These are phyloP conservation scores for Populus hybrid DNA, from an alignment of 441 rosid genomes.

Conservation along the genomic window DNA sequence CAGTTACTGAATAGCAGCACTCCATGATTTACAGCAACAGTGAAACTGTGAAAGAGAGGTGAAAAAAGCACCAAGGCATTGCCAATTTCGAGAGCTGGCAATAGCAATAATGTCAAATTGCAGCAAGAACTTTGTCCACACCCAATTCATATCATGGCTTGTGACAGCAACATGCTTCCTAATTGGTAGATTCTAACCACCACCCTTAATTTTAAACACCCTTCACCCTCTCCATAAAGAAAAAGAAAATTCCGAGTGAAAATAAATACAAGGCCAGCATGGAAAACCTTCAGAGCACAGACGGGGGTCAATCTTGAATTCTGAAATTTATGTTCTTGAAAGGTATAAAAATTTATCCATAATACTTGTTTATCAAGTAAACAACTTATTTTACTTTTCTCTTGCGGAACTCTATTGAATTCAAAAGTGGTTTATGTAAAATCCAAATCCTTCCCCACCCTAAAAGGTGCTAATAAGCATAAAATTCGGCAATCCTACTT, in stretches of 20 bases:
- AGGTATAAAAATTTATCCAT: not conserved
- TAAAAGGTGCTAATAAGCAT: slow-evolving; percentile 6
- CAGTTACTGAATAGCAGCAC: no score
- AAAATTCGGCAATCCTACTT: slow-evolving; percentile 23
- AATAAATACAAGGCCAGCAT: not conserved
- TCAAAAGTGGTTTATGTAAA: not conserved
- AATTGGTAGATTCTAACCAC: no score
- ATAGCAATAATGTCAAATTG: no score
- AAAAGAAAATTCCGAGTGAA: not conserved
- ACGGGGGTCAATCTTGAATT: not conserved
- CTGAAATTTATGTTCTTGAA: not conserved
- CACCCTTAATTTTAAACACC: not conserved
- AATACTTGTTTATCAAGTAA: slow-evolving; percentile 8
- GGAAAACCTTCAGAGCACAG: not conserved
- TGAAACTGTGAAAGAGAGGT: no score
- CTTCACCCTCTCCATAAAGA: not conserved
- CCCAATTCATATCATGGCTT: no score
- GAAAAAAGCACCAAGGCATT: no score
- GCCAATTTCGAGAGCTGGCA: no score
- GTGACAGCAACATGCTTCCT: no score
- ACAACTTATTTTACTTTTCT: slow-evolving; percentile 17
- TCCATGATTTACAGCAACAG: no score
- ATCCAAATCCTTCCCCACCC: slow-evolving; percentile 22
- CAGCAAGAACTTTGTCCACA: no score
- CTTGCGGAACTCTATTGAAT: not conserved